phyloP scores from a whole-genome alignment of 495 filamentous ascomycete species.

The Lophium mytilinum region DNA sequence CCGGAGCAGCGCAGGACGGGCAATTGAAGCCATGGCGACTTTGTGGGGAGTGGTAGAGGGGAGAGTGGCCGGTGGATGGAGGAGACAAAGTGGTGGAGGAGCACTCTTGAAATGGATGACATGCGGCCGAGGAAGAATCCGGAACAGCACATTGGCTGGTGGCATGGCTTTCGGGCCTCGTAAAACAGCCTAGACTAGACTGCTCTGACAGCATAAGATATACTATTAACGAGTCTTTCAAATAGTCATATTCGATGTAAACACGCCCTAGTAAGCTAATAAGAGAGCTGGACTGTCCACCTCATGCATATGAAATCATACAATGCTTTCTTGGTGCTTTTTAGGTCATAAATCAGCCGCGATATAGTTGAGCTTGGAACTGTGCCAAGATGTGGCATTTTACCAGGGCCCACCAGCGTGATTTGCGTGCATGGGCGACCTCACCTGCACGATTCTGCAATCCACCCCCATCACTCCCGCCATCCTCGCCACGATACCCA shows the following conservation, averaged over 20 bases:
- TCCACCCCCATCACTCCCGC: slow-evolving; percentile 10
- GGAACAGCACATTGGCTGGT: slow-evolving; percentile 1
- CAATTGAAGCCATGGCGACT: slow-evolving; percentile 34
- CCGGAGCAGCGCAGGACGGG: slow-evolving; percentile 32
- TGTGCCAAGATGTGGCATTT: not conserved
- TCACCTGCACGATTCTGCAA: not conserved
- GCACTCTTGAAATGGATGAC: not conserved
- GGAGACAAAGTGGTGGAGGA: not conserved
- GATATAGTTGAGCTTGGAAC: not conserved
- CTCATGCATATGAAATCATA: too few species aligned
- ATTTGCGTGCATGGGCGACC: too few species aligned
- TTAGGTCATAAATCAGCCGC: not conserved
- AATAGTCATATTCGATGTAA: too few species aligned
- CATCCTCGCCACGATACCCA: slow-evolving; percentile 1
- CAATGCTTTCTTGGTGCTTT: too few species aligned
- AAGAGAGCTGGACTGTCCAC: too few species aligned
- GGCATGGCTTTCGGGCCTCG: too few species aligned
- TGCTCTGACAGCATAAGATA: too few species aligned
- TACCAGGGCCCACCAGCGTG: not conserved
- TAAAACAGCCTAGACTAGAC: too few species aligned
- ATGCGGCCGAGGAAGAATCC: slow-evolving; percentile 4
- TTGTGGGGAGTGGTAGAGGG: not conserved
- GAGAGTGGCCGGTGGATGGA: not conserved
- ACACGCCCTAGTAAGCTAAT: too few species aligned
- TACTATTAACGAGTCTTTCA: too few species aligned